Base-by-base conservation (phyloP, 1,139 yeast genomes). In the Protomyces macrosporus region DNA sequence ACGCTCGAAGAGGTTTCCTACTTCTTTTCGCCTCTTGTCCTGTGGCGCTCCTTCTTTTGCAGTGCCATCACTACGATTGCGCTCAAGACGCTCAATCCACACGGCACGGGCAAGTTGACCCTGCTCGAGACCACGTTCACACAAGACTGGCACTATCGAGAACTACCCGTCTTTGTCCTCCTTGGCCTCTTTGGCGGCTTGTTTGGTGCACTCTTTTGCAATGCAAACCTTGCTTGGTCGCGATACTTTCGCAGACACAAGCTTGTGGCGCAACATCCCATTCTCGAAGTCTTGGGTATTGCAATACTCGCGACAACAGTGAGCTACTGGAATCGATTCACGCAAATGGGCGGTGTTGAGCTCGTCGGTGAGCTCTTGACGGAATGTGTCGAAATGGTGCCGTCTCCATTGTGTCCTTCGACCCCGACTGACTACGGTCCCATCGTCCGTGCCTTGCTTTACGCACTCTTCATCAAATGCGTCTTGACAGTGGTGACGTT, bases 1-100 rank as follows among this genome's bases (percentile, higher is more conserved):
- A 81, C 85, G 33, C 75, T 85, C 53, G 90, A 85, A 69, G 89
- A 85, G 67, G 85, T 85, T 42, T 82, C 84, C 67, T 82, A 84
- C 69, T 82, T 82, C 67, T 75, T 84, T 50, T 82, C 86, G 3
- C 82, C 85, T 5, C 80, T 81, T 66, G 86, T 84, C 65, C 73
- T 84, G 34, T 83, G 84, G 71, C 81, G 84, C 62, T 79, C 83
- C 55, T 84, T 84, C 72, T 81, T 83, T 69, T 83, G 87, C 72
- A 86, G 87, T 32, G 82, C 84, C 66, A 78, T 79, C 52, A 81
- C 86, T 10, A 82, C 85, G 0, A 74, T 84, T 55, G 83, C 83
- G 68, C 72, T 84, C 58, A 82, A 82, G 67, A 78, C 84, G 60
- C 74, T 83, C 69, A 79, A 84, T 70, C 88, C 88, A 1, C 84